These are phyloP conservation scores for Bocquillonia castaneifolia DNA, from an alignment of 441 rosid species.

Conservation along the genomic window DNA sequence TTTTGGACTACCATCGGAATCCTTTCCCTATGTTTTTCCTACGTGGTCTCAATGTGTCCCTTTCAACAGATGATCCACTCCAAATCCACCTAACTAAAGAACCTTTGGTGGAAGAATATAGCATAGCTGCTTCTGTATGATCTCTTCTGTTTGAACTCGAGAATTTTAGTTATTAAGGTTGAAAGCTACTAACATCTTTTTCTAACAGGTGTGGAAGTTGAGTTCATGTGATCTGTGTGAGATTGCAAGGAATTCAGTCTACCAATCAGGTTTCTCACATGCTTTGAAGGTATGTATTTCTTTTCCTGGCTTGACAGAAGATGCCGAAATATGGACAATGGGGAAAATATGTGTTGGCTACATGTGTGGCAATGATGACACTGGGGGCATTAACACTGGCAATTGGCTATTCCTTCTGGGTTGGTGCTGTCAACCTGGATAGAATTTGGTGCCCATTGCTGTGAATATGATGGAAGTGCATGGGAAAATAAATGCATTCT, in stretches of 20 bases:
- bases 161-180: background rate
- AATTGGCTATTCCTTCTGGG: background rate
- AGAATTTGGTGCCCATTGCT: background rate
- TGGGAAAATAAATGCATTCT: background rate
- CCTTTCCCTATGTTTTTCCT: conserved; percentile 89
- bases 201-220: conserved; percentile 86
- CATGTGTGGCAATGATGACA: background rate
- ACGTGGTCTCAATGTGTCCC: conserved; percentile 94
- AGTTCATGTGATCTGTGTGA: conserved; percentile 96
- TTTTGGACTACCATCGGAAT: conserved; percentile 91
- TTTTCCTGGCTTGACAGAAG: background rate
- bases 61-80: conserved; percentile 97
- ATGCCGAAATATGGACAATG: conserved; percentile 6
- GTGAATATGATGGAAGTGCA: background rate
- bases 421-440: background rate
- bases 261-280: conserved; percentile 98
- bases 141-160: conserved; percentile 15
- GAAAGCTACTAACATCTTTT: conserved; percentile 13
- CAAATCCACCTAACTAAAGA: conserved; percentile 98
- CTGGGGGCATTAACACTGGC: background rate
- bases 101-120: conserved; percentile 95
- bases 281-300: conserved; percentile 73
- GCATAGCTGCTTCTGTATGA: conserved; percentile 98
- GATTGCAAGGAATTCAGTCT: conserved; percentile 97
- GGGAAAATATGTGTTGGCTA: background rate